phyloP scores from a whole-genome alignment of 1,139 yeast species.

The Geotrichum klebahnii region DNA sequence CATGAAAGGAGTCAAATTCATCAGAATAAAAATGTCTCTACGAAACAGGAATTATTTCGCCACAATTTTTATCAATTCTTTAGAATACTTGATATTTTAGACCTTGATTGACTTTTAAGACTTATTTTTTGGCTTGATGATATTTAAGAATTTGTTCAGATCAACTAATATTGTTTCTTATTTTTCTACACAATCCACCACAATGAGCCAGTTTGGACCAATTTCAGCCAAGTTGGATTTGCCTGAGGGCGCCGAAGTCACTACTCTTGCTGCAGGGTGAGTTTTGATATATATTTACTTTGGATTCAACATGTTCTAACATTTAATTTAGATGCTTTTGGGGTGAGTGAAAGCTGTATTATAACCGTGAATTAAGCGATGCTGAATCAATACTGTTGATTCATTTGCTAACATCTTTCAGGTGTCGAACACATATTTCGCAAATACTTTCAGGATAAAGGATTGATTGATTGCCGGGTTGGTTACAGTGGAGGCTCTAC shows the following conservation, averaged over 20 bases:
- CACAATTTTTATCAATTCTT: no score
- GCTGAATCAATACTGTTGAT: not conserved
- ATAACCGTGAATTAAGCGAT: not conserved
- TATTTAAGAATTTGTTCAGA: not conserved
- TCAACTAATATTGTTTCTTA: not conserved
- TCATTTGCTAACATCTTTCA: no score
- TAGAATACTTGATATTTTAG: no score
- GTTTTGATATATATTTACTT: not conserved
- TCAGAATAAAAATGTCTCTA: no score
- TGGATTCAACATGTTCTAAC: not conserved
- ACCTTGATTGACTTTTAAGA: no score
- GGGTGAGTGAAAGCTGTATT: constrained; percentile 9
- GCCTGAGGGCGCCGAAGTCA: constrained; percentile 37
- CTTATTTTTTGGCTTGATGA: not conserved
- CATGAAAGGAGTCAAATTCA: no score
- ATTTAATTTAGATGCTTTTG: constrained; percentile 14
- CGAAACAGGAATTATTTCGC: no score
- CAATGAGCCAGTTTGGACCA: constrained; percentile 17
- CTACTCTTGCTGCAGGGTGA: constrained; percentile 42
- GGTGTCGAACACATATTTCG: constrained; percentile 67
- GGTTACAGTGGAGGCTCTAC: constrained; percentile 82
- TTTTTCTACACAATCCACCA: no score
- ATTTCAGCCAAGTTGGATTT: constrained; percentile 34
- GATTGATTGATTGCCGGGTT: constrained; percentile 70
- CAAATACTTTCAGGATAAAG: constrained; percentile 58